Conservation (phyloP, 805 yeast genomes). For the Hanseniaspora pseudoguilliermondii region DNA sequence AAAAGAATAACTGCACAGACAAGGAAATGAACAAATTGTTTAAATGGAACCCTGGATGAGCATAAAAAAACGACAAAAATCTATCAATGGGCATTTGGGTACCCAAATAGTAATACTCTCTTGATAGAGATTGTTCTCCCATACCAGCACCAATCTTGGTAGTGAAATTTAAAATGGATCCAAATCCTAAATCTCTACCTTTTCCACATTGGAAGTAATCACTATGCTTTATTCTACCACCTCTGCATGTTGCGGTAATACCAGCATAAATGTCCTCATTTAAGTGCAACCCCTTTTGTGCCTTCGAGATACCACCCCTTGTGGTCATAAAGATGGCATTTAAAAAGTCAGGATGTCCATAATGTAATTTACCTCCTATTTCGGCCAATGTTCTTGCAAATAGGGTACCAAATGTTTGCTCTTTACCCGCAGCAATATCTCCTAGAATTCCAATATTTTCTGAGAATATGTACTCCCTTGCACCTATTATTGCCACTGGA, state of each 20-base stretch:
- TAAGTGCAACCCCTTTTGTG: slow-evolving; percentile 82
- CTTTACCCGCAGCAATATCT: slow-evolving; percentile 95
- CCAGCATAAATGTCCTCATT: slow-evolving; percentile 96
- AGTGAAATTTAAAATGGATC: slow-evolving; percentile 82
- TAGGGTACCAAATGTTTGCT: slow-evolving; percentile 90
- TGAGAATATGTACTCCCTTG: slow-evolving; percentile 87
- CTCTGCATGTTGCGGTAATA: slow-evolving; percentile 75
- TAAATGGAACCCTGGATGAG: slow-evolving; percentile 92
- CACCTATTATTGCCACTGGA: slow-evolving; percentile 88
- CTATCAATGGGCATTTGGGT: slow-evolving; percentile 81
- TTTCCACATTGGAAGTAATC: slow-evolving; percentile 95
- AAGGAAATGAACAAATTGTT: slow-evolving; percentile 78
- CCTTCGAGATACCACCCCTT: slow-evolving; percentile 90
- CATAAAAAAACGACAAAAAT: slow-evolving; percentile 84
- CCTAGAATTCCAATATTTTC: slow-evolving; percentile 88
- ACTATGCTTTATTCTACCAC: slow-evolving; percentile 89
- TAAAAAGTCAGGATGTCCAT: slow-evolving; percentile 93
- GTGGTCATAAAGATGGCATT: slow-evolving; percentile 88
- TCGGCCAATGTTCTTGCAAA: slow-evolving; percentile 88
- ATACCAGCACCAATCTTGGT: slow-evolving; percentile 95
- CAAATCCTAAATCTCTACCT: slow-evolving; percentile 90
- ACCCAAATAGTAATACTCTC: slow-evolving; percentile 86
- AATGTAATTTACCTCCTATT: slow-evolving; percentile 87
- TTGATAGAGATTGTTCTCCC: slow-evolving; percentile 90
- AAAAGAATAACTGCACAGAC: slow-evolving; percentile 77